Evolutionary conservation across 148 eudicot genomes (phyloP).

Genomic region (Hydrangea macrophylla): DNA sequence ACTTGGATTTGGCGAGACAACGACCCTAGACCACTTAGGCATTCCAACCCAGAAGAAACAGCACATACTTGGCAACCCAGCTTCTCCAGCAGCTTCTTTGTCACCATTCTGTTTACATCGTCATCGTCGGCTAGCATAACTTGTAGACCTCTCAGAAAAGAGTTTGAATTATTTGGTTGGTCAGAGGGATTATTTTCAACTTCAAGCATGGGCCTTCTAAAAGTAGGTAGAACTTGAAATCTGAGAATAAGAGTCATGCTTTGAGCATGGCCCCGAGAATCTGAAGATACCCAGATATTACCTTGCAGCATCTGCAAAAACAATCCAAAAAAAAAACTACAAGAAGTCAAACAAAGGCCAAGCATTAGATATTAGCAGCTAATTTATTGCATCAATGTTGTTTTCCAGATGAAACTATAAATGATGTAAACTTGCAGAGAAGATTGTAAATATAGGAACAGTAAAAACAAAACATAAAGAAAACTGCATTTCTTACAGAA

Average conservation of each 20-base stretch:
- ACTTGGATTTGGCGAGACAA: constrained; percentile 47
- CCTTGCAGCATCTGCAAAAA: constrained; percentile 73
- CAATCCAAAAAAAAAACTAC: constrained; percentile 1
- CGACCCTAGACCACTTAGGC: constrained; percentile 51
- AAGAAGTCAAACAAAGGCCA: not conserved
- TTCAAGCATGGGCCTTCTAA: constrained; percentile 21
- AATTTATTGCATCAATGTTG: too few species aligned
- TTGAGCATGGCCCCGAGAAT: constrained; percentile 42
- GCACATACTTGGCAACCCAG: constrained; percentile 64
- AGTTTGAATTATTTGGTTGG: constrained; percentile 17
- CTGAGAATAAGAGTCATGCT: constrained; percentile 59
- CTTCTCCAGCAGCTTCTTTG: constrained; percentile 64
- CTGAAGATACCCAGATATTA: constrained; percentile 61
- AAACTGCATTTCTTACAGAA: too few species aligned
- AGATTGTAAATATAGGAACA: not conserved
- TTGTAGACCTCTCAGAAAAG: constrained; percentile 45
- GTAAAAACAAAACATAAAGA: not conserved
- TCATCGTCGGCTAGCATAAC: constrained; percentile 68
- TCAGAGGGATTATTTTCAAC: constrained; percentile 29
- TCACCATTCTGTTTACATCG: constrained; percentile 60
- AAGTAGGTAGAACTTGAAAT: constrained; percentile 37
- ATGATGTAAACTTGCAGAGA: not conserved
- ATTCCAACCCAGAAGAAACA: constrained; percentile 58
- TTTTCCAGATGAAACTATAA: not conserved
- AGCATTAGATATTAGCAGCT: not conserved